Evolutionary conservation across 495 filamentous ascomycete genomes (phyloP), one percentile per base, ranked within the genome.

Genomic region (Jackrogersella minutella): DNA sequence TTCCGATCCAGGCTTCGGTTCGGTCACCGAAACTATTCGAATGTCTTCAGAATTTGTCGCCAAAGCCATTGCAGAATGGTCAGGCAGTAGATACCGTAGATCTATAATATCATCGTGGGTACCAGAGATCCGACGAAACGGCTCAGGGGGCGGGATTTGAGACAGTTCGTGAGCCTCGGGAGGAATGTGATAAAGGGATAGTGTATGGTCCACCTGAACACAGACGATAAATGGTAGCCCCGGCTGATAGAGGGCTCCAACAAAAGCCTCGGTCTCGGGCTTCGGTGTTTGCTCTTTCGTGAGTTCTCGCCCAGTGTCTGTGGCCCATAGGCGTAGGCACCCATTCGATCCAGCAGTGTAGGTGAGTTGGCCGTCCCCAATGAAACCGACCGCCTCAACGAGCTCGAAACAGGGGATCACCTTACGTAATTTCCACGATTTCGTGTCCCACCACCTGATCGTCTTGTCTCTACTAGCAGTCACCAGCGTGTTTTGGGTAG

Each of bases 81-180:
- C 88, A 9, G 87, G 86, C 1, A 93, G 88, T 57, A 97, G 84
- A 71, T 93, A 97, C 21, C 88, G 90, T 19, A 97, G 78, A 68
- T 98, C 96, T 67, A 98, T 96, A 56, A 98, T 93, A 73, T 98
- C 95, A 72, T 98, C 95, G 75, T 98, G 93, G 31, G 95, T 97
- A 19, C 96, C 96, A 16, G 94, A 97, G 65, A 98, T 94, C 14
- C 91, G 86, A 58, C 90, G 87, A 52, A 90, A 76, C 0, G 80
- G 80, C 50, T 81, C 74, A 47, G 73, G 69, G 4, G 73, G 50
- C 1, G 73, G 67, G 17, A 82, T 68, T 54, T 66, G 39, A 14
- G 69, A 69, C 28, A 73, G 30, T 57, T 66, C 57, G 19, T 79
- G 36, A 19, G 61, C 34, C 70, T 74, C 63, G 11, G 70, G 62